phyloP scores from a whole-genome alignment of 768 basidiomycete species.

The Chlorophyllum brunneum region DNA sequence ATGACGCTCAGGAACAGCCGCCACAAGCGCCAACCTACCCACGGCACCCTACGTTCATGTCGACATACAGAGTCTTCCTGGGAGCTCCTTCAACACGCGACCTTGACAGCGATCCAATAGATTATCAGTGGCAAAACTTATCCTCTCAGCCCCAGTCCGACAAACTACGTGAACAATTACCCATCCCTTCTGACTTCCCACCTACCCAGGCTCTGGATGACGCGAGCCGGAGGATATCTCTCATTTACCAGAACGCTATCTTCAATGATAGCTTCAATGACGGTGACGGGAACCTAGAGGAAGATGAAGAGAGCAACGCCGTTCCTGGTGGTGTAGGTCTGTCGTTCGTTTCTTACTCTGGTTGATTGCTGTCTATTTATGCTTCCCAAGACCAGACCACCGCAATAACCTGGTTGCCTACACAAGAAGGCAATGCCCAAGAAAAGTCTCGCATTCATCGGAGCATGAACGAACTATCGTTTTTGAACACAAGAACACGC shows the following conservation, averaged over 20 bases:
- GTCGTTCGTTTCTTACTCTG: not conserved
- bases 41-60: no score
- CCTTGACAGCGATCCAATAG: conserved; percentile 28
- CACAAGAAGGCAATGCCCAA: conserved; percentile 22
- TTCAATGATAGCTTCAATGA: conserved; percentile 47
- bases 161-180: not conserved
- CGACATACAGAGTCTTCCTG: conserved; percentile 49
- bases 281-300: conserved; percentile 20
- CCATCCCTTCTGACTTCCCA: conserved; percentile 10
- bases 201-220: conserved; percentile 46
- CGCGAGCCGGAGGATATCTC: conserved; percentile 65
- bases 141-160: conserved; percentile 17
- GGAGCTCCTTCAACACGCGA: conserved; percentile 42
- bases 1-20: no score
- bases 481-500: conserved; percentile 22
- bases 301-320: conserved; percentile 15
- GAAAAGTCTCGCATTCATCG: conserved; percentile 13
- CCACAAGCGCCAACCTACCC: no score
- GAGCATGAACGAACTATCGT: conserved; percentile 22
- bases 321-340: not conserved
- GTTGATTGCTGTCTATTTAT: not conserved
- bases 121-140: conserved; percentile 21
- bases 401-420: conserved; percentile 57
- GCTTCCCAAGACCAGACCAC: conserved; percentile 41
- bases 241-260: conserved; percentile 69